Conservation (phyloP, 371 early-diverging fungal species). For the Mortierella sp. region DNA sequence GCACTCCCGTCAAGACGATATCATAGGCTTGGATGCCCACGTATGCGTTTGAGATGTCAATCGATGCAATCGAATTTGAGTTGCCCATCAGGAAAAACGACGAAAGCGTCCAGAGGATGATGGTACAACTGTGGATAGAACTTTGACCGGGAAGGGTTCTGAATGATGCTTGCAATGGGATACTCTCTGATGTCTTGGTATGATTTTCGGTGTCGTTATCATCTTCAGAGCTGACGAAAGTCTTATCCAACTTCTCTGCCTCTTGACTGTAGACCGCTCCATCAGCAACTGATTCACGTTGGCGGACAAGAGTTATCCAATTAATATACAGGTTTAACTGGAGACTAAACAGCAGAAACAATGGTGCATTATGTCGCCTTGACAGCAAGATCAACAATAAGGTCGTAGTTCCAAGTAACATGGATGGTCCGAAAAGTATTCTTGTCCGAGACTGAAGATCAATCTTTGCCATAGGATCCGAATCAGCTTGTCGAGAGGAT, state of each 20-base stretch:
- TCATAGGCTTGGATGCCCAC: constrained; percentile 79
- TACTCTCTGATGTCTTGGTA: background rate
- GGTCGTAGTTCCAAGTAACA: constrained; percentile 44
- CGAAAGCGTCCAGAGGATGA: constrained; percentile 58
- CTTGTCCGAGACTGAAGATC: background rate
- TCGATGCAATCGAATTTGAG: constrained; percentile 82
- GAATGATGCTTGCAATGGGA: background rate
- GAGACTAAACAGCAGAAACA: constrained; percentile 69
- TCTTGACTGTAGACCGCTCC: background rate
- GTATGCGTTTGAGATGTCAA: constrained; percentile 85
- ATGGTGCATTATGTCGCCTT: constrained; percentile 69
- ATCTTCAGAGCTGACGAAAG: background rate
- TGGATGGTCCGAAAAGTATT: constrained; percentile 25
- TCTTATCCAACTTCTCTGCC: background rate
- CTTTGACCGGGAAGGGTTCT: constrained; percentile 34
- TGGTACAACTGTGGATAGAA: constrained; percentile 41
- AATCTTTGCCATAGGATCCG: background rate
- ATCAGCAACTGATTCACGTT: background rate
- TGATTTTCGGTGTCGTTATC: background rate
- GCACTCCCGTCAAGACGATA: constrained; percentile 69
- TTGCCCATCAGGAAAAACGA: constrained; percentile 83
- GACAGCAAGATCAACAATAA: constrained; percentile 71
- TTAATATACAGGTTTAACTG: constrained; percentile 60
- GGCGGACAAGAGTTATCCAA: constrained; percentile 55
- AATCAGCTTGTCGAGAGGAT: background rate